phyloP scores from a whole-genome alignment of 257 asterid species.

The Solanum sejunctum region DNA sequence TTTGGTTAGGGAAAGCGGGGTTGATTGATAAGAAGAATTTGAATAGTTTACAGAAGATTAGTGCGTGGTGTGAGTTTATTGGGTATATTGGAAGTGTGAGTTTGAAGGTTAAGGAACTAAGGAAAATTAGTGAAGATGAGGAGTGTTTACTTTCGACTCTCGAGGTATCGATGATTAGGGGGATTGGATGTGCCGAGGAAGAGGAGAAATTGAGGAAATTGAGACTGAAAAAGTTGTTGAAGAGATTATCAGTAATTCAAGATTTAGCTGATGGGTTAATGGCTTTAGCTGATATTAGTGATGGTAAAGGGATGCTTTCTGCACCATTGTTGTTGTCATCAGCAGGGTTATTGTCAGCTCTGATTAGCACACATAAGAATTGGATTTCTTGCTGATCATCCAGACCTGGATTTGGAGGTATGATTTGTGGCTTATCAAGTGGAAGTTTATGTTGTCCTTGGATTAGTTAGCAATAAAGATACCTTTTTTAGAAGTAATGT shows the following conservation, averaged over 20 bases:
- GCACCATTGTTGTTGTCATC: conserved; percentile 46
- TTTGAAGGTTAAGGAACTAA: conserved; percentile 55
- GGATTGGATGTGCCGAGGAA: conserved; percentile 30
- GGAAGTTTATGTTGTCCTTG: background rate
- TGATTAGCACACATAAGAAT: conserved; percentile 81
- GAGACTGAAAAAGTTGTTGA: conserved; percentile 75
- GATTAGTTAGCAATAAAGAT: background rate
- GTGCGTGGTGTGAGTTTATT: conserved; percentile 79
- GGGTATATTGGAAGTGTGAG: conserved; percentile 83
- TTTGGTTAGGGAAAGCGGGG: conserved; percentile 74
- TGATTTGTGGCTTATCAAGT: background rate
- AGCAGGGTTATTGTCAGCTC: conserved; percentile 65
- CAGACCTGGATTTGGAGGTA: background rate
- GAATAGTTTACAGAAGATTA: conserved; percentile 35
- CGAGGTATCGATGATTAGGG: conserved; percentile 35
- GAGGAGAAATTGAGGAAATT: conserved; percentile 40
- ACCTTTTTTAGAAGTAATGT: background rate
- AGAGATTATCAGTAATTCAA: conserved; percentile 66
- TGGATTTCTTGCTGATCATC: conserved; percentile 49
- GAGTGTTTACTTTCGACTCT: conserved; percentile 34
- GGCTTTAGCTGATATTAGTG: conserved; percentile 83
- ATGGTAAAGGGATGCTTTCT: conserved; percentile 54
- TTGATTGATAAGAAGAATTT: conserved; percentile 48
- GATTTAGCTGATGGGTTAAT: conserved; percentile 82
- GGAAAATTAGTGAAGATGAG: conserved; percentile 37